Base-by-base conservation (phyloP, 2,329 filamentous ascomycete genomes). In the Trichoderma endophyticum region DNA sequence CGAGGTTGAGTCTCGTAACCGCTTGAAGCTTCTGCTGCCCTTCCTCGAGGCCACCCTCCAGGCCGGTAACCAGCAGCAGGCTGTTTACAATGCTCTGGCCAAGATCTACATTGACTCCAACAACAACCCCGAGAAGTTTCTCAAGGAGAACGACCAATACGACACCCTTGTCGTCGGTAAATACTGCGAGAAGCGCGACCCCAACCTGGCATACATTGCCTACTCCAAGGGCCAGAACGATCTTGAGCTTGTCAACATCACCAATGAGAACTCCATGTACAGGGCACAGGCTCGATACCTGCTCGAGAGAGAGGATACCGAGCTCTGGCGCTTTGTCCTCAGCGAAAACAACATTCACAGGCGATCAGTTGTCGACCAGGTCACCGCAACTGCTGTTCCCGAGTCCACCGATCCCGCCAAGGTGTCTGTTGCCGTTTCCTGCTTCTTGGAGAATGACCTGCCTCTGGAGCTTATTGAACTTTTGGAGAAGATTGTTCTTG, bases 181-280 rank as follows among this genome's bases (percentile, higher is more conserved):
- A 84, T 99, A 99, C 86, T 99, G 95, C 81, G 95, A 98, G 86
- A 98, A 98, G 89, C 92, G 96, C 39, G 96, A 99, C 78, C 96
- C 96, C 74, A 97, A 97, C 81, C 86, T 99, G 70, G 95, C 94
- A 3, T 97, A 93, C 83, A 97, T 98, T 80, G 93, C 94, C 74
- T 99, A 98, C 82, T 89, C 91, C 77, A 99, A 99, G 86, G 96
- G 96, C 24, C 93, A 98, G 83, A 99, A 99, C 76, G 96, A 99
- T 79, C 84, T 99, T 36, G 97, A 99, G 84, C 89, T 99, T 71
- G 95, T 99, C 83, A 96, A 93, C 82, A 95, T 99, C 79, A 98
- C 96, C 79, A 99, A 98, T 78, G 97, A 99, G 84, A 99, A 99
- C 84, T 91, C 93, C n/a, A 99, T 99, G 96, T 99, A 97, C 88